Evolutionary conservation across 2,329 filamentous ascomycete species (phyloP), one percentile per base, ranked within the genome.

Genomic region (Pseudocercospora crystallina): DNA sequence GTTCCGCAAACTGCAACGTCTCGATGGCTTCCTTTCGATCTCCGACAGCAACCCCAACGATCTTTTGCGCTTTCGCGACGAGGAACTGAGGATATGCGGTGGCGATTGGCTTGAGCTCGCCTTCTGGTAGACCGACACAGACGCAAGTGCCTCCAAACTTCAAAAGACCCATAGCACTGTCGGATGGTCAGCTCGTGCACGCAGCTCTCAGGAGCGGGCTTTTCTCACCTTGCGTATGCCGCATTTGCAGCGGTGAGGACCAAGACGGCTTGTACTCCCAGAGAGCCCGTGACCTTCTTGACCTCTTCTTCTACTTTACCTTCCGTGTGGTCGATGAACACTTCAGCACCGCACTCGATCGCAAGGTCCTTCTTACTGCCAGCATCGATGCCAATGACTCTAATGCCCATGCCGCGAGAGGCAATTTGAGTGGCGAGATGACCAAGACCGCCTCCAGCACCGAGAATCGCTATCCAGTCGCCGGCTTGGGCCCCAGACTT

Each of bases 321-420:
- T 38, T 77, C 74, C 29, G 81, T 80, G 51, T 86, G 73, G 54
- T 85, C 81, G 51, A 87, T 72, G 68, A 87, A 87, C 57, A 80
- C 77, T 63, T 87, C 83, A 0, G 83, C 83, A 8, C 84, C 84
- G n/a, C 75, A 82, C 0, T 79, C 74, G 41, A 76, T 76, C 8
- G 80, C 76, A 2, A 86, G 63, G 10, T 78, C 90, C 59, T 80
- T 79, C 66, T 87, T 87, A 60, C 74, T 78, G 39, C 78, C 80
- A 57, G 81, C 75, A 64, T 87, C 85, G 63, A 87, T 78, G 20
- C 82, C 84, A 50, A 86, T 82, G 32, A 86, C 81, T 38, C 84
- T 76, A 56, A 82, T 73, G 9, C 80, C 82, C 74, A 86, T 83
- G 2, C 78, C 84, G n/a, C 71, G 68, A 31, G 74, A 70, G 7